Percentiles rank a stretch among this genome's conserved stretches.
Conservation (phyloP, 1,284 basidiomycete genomes). For the Cutaneotrichosporon dermatis region DNA sequence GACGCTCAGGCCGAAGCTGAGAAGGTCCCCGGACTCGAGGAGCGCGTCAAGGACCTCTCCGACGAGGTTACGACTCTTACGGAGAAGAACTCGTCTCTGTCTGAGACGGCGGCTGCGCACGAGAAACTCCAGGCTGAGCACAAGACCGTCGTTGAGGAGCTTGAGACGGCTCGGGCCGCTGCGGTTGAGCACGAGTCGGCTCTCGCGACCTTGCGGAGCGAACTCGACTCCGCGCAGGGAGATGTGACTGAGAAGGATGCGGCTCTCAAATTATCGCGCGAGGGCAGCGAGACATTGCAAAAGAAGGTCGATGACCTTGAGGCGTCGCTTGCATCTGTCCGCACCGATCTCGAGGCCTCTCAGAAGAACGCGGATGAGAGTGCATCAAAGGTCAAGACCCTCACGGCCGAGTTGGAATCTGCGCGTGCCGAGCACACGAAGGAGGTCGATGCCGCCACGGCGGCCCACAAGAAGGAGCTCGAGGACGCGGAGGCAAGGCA, state of each 20-base stretch:
- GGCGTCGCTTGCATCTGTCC: too few relatives aligned
- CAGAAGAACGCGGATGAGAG: too few relatives aligned
- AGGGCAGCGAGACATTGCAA: too few relatives aligned
- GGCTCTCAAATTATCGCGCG: too few relatives aligned
- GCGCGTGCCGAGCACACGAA: too few relatives aligned
- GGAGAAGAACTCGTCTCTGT: constrained; percentile 8
- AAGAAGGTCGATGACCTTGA: too few relatives aligned
- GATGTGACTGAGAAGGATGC: too few relatives aligned
- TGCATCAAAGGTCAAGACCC: too few relatives aligned
- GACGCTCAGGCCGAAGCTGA: constrained; percentile 8
- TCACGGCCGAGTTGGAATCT: too few relatives aligned
- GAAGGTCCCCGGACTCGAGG: constrained; percentile 6
- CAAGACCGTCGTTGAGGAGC: neutral
- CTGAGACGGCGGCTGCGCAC: constrained; percentile 13
- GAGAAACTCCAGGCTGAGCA: constrained; percentile 25
- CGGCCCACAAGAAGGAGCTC: neutral
- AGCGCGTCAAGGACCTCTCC: constrained; percentile 2
- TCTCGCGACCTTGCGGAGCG: constrained; percentile 8
- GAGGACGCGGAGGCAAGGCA: neutral
- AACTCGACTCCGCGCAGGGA: constrained; percentile 7
- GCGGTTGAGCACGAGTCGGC: constrained; percentile 10
- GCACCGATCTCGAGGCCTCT: too few relatives aligned
- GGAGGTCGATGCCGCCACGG: too few relatives aligned
- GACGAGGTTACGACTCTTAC: constrained; percentile 5
- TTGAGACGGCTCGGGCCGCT: constrained; percentile 2